phyloP scores from a whole-genome alignment of 768 basidiomycete genomes.

The Suillus plorans region DNA sequence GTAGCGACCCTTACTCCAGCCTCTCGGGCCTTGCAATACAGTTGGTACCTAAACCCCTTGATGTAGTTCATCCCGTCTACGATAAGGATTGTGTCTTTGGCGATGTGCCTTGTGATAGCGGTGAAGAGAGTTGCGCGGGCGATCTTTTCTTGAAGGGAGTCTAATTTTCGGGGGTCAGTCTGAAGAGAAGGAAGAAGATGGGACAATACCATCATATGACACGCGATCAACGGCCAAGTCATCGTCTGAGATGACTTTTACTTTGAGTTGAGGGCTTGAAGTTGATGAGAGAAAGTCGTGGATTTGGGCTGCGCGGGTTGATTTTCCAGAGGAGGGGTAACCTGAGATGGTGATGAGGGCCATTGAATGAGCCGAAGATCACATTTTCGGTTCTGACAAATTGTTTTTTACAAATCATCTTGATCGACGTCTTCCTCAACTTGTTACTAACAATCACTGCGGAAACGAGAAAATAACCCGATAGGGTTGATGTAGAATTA shows the following conservation, averaged over 20 bases:
- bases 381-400: no score
- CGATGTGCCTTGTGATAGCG: constrained; percentile 73
- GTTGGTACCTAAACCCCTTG: constrained; percentile 97
- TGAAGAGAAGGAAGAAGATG: neutral
- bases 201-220: constrained; percentile 68
- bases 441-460: no score
- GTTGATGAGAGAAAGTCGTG: constrained; percentile 41
- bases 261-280: constrained; percentile 25
- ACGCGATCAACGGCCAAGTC: constrained; percentile 58
- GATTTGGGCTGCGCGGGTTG: constrained; percentile 68
- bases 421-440: no score
- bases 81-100: constrained; percentile 75
- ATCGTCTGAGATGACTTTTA: constrained; percentile 71
- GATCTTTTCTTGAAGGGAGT: constrained; percentile 81
- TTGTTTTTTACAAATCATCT: no score
- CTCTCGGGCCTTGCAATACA: constrained; percentile 95
- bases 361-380: constrained; percentile 46
- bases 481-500: no score
- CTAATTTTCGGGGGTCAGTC: constrained; percentile 38
- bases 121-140: constrained; percentile 84
- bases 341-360: constrained; percentile 91
- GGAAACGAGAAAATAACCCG: no score
- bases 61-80: constrained; percentile 95
- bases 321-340: constrained; percentile 87
- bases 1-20: constrained; percentile 84